Conservation (phyloP, 495 filamentous ascomycete genomes). For the Penicillium steckii region DNA sequence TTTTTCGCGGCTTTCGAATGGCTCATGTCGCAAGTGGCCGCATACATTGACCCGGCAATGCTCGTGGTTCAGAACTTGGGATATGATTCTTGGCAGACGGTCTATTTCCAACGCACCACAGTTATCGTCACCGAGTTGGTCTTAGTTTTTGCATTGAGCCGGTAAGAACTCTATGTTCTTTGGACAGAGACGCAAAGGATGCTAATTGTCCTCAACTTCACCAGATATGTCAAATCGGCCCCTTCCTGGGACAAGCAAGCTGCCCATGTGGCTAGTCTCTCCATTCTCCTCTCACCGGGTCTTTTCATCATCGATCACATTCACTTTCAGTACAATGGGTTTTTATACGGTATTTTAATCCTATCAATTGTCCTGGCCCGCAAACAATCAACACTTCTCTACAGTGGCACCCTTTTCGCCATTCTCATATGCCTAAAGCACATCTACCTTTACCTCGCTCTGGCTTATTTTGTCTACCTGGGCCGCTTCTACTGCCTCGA, state of each 20-base stretch:
- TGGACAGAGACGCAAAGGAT: background rate
- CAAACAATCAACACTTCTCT: slow-evolving; percentile 70
- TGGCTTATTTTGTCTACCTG: slow-evolving; percentile 93
- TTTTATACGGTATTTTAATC: slow-evolving; percentile 86
- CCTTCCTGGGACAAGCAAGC: slow-evolving; percentile 63
- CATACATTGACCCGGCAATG: slow-evolving; percentile 76
- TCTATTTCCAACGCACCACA: slow-evolving; percentile 87
- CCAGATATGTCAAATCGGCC: slow-evolving; percentile 69
- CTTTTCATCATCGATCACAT: slow-evolving; percentile 98
- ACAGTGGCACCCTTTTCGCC: slow-evolving; percentile 80
- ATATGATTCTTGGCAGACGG: slow-evolving; percentile 86
- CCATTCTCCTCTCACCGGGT: slow-evolving; percentile 87
- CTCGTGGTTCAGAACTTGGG: slow-evolving; percentile 74
- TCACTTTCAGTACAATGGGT: slow-evolving; percentile 99
- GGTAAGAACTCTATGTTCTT: slow-evolving; percentile 45
- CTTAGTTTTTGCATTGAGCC: slow-evolving; percentile 77
- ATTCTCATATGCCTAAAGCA: slow-evolving; percentile 90
- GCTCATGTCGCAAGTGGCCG: slow-evolving; percentile 79
- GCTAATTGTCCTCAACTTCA: background rate
- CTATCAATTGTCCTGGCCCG: slow-evolving; percentile 81
- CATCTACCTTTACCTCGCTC: slow-evolving; percentile 95
- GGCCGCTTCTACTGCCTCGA: slow-evolving; percentile 87
- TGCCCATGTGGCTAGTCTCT: slow-evolving; percentile 84
- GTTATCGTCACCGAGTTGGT: slow-evolving; percentile 87
- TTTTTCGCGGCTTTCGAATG: slow-evolving; percentile 98